These are phyloP conservation scores for Paragyromitra xinjiangensis DNA, from an alignment of 495 filamentous ascomycete species.

Conservation along the genomic window DNA sequence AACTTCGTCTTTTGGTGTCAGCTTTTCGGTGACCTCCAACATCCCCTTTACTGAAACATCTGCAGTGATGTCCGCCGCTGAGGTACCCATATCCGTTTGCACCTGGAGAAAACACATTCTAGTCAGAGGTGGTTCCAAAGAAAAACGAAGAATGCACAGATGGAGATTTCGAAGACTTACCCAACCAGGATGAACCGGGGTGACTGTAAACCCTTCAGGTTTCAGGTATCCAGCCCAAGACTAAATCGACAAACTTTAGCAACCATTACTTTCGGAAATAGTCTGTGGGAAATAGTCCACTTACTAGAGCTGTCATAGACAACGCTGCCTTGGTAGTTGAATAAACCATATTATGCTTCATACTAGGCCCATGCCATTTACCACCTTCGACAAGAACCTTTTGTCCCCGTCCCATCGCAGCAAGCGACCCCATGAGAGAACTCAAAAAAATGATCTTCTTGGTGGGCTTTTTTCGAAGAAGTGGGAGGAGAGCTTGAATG, in stretches of 20 bases:
- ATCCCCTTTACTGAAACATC: slow-evolving; percentile 15
- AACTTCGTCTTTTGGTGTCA: slow-evolving; percentile 15
- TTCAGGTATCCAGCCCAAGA: slow-evolving; percentile 19
- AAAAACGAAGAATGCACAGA: not conserved
- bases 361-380: slow-evolving; percentile 2
- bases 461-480: not conserved
- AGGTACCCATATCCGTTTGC: slow-evolving; percentile 15
- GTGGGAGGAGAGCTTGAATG: slow-evolving; percentile 7
- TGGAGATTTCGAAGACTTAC: not conserved
- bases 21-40: not conserved
- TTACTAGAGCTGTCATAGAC: slow-evolving; percentile 15
- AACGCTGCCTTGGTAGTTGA: slow-evolving; percentile 12
- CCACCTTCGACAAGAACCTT: slow-evolving; percentile 1
- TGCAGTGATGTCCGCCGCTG: slow-evolving; percentile 1
- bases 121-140: not conserved
- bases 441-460: slow-evolving; percentile 26
- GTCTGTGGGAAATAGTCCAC: not conserved
- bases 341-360: slow-evolving; percentile 8
- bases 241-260: slow-evolving; percentile 8
- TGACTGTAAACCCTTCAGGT: slow-evolving; percentile 28
- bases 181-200: slow-evolving; percentile 20
- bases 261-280: not conserved
- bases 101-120: not conserved
- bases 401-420: not conserved
- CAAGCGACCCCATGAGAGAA: slow-evolving; percentile 11